Percentiles rank a stretch among this genome's conserved stretches.
Evolutionary conservation across 1,284 basidiomycete genomes (phyloP).

Genomic region (Pisolithus thermaeus): DNA sequence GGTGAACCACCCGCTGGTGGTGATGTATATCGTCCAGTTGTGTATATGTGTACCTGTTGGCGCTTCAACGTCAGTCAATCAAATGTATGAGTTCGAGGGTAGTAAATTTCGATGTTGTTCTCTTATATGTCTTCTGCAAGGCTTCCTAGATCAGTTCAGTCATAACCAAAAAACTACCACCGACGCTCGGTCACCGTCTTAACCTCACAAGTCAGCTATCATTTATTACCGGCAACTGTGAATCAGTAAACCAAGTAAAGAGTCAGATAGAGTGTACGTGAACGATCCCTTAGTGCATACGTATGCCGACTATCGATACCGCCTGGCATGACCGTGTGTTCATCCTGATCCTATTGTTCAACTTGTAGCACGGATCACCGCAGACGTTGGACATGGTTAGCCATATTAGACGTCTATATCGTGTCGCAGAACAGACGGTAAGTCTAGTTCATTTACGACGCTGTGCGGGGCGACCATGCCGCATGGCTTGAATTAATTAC

Average conservation of each 20-base stretch:
- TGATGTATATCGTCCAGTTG: neutral
- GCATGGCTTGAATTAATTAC: neutral
- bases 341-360: neutral
- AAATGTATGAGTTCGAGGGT: conserved; percentile 34
- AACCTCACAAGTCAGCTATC: no score
- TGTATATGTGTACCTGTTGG: conserved; percentile 6
- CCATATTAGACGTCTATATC: neutral
- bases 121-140: conserved; percentile 55
- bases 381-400: neutral
- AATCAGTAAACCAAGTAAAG: no score
- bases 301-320: no score
- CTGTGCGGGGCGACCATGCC: neutral
- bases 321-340: no score
- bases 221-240: no score
- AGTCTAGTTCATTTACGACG: neutral
- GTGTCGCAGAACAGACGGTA: no score
- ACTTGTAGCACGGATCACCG: neutral
- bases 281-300: no score
- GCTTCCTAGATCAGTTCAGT: conserved; percentile 26
- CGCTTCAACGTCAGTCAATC: conserved; percentile 9
- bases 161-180: no score
- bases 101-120: conserved; percentile 58
- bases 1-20: no score
- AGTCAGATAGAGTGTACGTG: no score
- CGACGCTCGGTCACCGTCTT: no score